phyloP scores from a whole-genome alignment of 768 basidiomycete genomes.

The Mrakia blollopis region DNA sequence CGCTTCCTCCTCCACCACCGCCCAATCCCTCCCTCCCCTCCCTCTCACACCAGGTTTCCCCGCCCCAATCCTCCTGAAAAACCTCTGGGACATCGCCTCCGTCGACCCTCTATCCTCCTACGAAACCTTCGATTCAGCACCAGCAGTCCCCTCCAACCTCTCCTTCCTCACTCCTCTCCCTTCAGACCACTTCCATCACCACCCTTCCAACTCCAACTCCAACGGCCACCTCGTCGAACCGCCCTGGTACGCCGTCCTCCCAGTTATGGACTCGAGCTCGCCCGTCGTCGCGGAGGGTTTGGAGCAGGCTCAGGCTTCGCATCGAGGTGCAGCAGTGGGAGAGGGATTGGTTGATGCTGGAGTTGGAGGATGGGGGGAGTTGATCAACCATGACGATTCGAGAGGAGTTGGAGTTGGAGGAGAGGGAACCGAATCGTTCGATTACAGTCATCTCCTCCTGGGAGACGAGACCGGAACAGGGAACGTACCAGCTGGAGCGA shows the following conservation, averaged over 20 bases:
- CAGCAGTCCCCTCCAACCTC: slow-evolving; percentile 17
- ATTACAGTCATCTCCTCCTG: too few species aligned
- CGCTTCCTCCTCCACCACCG: not conserved
- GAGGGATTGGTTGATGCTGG: not conserved
- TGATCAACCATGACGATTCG: too few species aligned
- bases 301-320: too few species aligned
- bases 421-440: too few species aligned
- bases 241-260: not conserved
- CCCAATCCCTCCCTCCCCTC: not conserved
- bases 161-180: slow-evolving; percentile 6
- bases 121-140: slow-evolving; percentile 10
- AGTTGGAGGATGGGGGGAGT: too few species aligned
- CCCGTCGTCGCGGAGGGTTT: not conserved
- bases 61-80: slow-evolving; percentile 1
- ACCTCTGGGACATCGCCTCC: slow-evolving; percentile 26
- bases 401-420: too few species aligned
- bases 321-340: too few species aligned
- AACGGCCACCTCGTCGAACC: not conserved
- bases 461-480: too few species aligned
- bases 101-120: slow-evolving; percentile 10
- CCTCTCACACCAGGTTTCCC: not conserved
- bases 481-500: not conserved
- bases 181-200: not conserved
- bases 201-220: not conserved
- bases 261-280: not conserved